A percentile compares a stretch with the other conserved stretches of the same genome.
Conservation (phyloP, 768 basidiomycete species). For the Mycena crocata region DNA sequence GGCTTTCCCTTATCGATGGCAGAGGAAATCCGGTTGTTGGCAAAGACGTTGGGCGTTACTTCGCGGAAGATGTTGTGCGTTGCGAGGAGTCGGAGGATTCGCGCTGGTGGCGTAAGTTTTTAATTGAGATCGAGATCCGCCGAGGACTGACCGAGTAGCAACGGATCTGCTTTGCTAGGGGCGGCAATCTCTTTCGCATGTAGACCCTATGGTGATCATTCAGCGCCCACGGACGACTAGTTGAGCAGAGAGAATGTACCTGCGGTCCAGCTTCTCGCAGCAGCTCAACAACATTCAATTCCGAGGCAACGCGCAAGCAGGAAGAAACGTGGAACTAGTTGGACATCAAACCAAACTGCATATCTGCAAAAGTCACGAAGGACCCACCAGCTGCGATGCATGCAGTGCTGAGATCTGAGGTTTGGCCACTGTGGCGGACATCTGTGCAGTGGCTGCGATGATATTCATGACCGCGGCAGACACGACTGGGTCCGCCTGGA, state of each 20-base stretch:
- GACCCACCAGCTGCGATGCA: conserved; percentile 15
- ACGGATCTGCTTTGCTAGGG: conserved; percentile 33
- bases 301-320: conserved; percentile 32
- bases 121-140: background rate
- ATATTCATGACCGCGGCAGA: conserved; percentile 10
- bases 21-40: conserved; percentile 46
- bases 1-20: conserved; percentile 41
- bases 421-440: conserved; percentile 21
- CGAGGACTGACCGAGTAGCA: conserved; percentile 40
- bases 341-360: background rate
- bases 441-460: conserved; percentile 14
- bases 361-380: background rate
- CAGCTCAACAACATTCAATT: conserved; percentile 44
- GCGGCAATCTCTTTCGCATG: conserved; percentile 41
- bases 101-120: conserved; percentile 30
- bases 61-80: conserved; percentile 49
- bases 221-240: conserved; percentile 41
- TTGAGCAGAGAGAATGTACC: background rate
- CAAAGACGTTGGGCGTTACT: conserved; percentile 42
- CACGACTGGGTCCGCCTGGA: background rate
- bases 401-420: conserved; percentile 15
- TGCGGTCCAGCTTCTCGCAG: conserved; percentile 43
- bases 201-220: background rate
- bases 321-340: conserved; percentile 36
- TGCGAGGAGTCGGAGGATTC: conserved; percentile 47